phyloP scores from a whole-genome alignment of 2,329 filamentous ascomycete species.

The Salinomyces thailandicus region DNA sequence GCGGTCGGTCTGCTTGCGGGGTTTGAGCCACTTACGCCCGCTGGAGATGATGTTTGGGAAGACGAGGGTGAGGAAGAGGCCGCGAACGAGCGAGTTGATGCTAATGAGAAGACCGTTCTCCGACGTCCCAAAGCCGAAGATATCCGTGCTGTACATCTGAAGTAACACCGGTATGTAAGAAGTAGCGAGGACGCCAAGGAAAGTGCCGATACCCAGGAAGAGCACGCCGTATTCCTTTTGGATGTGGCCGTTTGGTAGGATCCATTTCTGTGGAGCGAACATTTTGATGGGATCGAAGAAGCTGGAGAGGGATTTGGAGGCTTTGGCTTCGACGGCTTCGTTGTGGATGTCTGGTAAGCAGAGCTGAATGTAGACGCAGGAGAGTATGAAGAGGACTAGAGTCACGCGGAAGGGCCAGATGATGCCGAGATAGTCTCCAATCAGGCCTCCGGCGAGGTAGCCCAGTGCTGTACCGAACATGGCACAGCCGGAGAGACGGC shows the following conservation, averaged over 20 bases:
- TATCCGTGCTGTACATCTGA: conserved; percentile 39
- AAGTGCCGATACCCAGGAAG: conserved; percentile 55
- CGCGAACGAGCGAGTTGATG: conserved; percentile 35
- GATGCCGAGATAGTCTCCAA: conserved; percentile 55
- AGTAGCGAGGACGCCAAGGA: conserved; percentile 57
- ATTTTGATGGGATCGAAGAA: conserved; percentile 56
- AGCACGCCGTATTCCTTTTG: conserved; percentile 51
- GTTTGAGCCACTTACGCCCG: conserved; percentile 34
- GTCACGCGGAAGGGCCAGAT: conserved; percentile 55
- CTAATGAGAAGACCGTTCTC: conserved; percentile 39
- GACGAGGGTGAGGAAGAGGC: conserved; percentile 33
- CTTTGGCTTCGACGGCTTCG: conserved; percentile 21
- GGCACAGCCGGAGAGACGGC: conserved; percentile 53
- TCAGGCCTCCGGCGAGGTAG: conserved; percentile 53
- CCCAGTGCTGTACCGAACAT: conserved; percentile 58
- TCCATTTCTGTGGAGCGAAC: conserved; percentile 48
- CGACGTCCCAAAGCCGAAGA: conserved; percentile 34
- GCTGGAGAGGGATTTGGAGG: conserved; percentile 34
- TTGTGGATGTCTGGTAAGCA: conserved; percentile 41
- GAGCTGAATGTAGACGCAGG: conserved; percentile 31
- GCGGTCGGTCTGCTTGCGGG: conserved; percentile 18
- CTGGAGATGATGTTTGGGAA: conserved; percentile 36
- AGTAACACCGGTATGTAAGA: conserved; percentile 54
- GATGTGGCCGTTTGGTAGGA: conserved; percentile 40
- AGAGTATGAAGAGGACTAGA: conserved; percentile 43